Evolutionary conservation across 2,329 filamentous ascomycete genomes (phyloP), one percentile per base, ranked within the genome.

Genomic region (Alternaria postmessia): DNA sequence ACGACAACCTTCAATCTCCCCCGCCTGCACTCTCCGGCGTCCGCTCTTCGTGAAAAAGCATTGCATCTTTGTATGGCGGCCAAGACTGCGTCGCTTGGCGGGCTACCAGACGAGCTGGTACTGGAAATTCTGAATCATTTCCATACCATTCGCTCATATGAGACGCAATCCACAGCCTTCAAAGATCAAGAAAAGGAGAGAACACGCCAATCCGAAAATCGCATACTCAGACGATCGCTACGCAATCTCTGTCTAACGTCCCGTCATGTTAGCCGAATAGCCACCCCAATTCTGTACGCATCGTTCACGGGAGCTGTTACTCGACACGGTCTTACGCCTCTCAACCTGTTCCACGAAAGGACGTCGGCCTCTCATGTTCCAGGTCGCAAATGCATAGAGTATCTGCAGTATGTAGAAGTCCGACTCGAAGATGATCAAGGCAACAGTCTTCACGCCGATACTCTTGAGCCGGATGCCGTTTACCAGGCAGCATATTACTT

Each of bases 331-430:
- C 49, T 67, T 8, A 16, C 34, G n/a, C 39, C 51, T 28, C 59
- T 75, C 2, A 44, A 47, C 8, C 53, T 63, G 4, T 71, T 75
- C 38, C 59, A 64, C 49, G 48, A 61, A 20, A 71, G 67, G 1
- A 43, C 75, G 2, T 41, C 24, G 3, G 51, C 12, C 34, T 9
- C 34, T 14, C 5, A 20, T 14, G 4, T 24, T 12, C 43, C 51
- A 1, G 5, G 34, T 3, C 42, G 32, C 64, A 14, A 41, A 56
- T 7, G 26, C 2, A 46, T 48, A 5, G 41, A 54, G 0, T 47
- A 68, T 51, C 18, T 75, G 2, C 51, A 62, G 20, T 75, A 74
- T 34, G 53, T 75, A 12, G 74, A 75, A 39, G 74, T 69, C 39
- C 66, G 72, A 8, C 54, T 71, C 4, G 51, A 63, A 16, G 70